These are phyloP conservation scores for Eutypa lata DNA, from an alignment of 2,329 filamentous ascomycete genomes.

Conservation along the genomic window DNA sequence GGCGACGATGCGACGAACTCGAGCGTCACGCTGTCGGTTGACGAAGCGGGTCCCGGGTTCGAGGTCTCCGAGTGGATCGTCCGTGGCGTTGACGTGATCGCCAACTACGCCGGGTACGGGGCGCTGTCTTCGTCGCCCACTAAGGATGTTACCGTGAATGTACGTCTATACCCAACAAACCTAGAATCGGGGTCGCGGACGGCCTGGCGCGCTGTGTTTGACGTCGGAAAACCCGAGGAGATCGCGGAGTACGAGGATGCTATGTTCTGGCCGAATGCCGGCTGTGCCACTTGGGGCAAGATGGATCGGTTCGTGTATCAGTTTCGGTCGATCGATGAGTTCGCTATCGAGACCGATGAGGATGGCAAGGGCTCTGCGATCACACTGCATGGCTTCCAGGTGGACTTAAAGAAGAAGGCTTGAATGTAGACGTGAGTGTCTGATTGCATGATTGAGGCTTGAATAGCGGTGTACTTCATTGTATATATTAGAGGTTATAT, in stretches of 20 bases:
- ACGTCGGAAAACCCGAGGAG: conserved; percentile 13
- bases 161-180: conserved; percentile 23
- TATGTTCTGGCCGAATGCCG: conserved; percentile 21
- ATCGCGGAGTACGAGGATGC: conserved; percentile 15
- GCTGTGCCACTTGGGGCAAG: conserved; percentile 21
- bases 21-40: conserved; percentile 34
- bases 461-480: background rate
- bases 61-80: conserved; percentile 35
- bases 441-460: background rate
- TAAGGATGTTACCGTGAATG: conserved; percentile 8
- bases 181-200: conserved; percentile 8
- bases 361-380: conserved; percentile 13
- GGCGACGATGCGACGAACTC: conserved; percentile 35
- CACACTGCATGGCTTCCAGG: conserved; percentile 16
- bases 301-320: conserved; percentile 24
- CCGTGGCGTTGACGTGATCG: conserved; percentile 37
- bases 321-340: conserved; percentile 25
- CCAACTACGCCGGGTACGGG: conserved; percentile 26
- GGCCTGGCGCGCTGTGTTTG: conserved; percentile 23
- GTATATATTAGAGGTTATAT: too few species aligned
- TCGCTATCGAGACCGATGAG: conserved; percentile 13
- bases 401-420: conserved; percentile 10
- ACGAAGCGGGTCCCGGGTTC: conserved; percentile 35
- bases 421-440: background rate
- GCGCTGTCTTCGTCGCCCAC: conserved; percentile 13